Evolutionary conservation across 495 filamentous ascomycete species (phyloP).

Genomic region (Podospora pseudoanserina): DNA sequence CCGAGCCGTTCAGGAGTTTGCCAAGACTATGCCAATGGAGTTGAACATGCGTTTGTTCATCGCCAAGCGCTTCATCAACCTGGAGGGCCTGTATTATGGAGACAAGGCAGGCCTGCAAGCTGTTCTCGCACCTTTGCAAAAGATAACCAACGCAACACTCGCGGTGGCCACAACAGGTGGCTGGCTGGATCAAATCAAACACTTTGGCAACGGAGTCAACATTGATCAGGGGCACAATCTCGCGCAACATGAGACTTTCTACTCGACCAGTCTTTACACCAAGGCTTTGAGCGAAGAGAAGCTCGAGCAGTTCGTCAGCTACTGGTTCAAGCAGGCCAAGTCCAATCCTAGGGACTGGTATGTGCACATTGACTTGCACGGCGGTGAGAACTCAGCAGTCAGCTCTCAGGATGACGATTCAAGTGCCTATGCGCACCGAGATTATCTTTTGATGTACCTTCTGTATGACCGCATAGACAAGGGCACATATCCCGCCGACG

Average conservation of each 20-base stretch:
- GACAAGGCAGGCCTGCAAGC: constrained; percentile 34
- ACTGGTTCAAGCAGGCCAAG: constrained; percentile 44
- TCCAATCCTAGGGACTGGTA: constrained; percentile 43
- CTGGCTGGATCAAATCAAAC: constrained; percentile 42
- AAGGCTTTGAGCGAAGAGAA: constrained; percentile 33
- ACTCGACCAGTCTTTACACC: constrained; percentile 39
- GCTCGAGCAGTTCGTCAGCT: constrained; percentile 38
- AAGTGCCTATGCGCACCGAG: constrained; percentile 44
- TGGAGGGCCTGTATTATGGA: constrained; percentile 45
- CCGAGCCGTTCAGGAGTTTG: constrained; percentile 40
- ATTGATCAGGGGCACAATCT: constrained; percentile 36
- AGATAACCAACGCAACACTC: constrained; percentile 34
- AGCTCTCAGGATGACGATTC: constrained; percentile 25
- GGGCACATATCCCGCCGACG: constrained; percentile 32
- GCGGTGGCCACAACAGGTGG: constrained; percentile 31
- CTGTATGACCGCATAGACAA: constrained; percentile 41
- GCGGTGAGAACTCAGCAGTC: constrained; percentile 43
- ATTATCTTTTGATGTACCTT: constrained; percentile 44
- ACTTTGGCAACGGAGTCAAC: constrained; percentile 40
- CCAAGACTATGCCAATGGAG: constrained; percentile 40
- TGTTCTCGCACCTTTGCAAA: constrained; percentile 35
- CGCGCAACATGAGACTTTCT: constrained; percentile 46
- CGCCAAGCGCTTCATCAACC: constrained; percentile 36
- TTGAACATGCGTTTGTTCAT: constrained; percentile 46
- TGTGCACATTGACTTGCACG: constrained; percentile 45